phyloP scores from a whole-genome alignment of 148 eudicot species.

The Gaultheria prostrata region DNA sequence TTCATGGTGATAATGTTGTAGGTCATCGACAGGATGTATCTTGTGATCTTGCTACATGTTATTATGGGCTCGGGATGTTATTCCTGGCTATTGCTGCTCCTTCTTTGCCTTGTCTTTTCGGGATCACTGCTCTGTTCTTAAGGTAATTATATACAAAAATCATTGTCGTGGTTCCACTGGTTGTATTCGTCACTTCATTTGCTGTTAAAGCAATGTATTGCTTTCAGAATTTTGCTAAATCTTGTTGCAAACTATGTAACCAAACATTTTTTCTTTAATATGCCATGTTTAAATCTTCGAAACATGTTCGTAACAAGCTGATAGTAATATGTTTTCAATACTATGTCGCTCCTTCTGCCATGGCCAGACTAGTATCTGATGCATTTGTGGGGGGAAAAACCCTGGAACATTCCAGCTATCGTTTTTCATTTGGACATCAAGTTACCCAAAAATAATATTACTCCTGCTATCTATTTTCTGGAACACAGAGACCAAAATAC shows the following conservation, averaged over 20 bases:
- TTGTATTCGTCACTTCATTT: background rate
- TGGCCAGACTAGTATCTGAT: background rate
- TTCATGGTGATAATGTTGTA: conserved; percentile 24
- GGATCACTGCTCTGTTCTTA: conserved; percentile 78
- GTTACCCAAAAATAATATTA: background rate
- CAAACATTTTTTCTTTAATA: background rate
- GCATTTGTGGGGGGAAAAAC: background rate
- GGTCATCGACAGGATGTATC: conserved; percentile 73
- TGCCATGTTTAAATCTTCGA: background rate
- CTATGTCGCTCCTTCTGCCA: too few relatives aligned
- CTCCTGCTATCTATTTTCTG: background rate
- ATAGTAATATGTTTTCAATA: background rate
- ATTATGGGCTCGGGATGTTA: conserved; percentile 73
- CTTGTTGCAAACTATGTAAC: background rate
- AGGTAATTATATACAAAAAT: conserved; percentile 42
- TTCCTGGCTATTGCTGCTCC: conserved; percentile 69
- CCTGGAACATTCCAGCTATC: background rate
- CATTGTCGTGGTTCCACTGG: background rate
- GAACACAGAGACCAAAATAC: background rate
- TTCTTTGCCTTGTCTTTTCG: conserved; percentile 69
- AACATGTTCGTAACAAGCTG: background rate
- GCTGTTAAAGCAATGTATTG: background rate
- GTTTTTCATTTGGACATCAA: background rate
- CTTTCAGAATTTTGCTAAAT: background rate
- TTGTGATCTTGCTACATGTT: conserved; percentile 52